Percentiles rank a stretch among this genome's conserved stretches.
phyloP scores from a whole-genome alignment of 1,139 yeast species.

The Candida glucosophila region DNA sequence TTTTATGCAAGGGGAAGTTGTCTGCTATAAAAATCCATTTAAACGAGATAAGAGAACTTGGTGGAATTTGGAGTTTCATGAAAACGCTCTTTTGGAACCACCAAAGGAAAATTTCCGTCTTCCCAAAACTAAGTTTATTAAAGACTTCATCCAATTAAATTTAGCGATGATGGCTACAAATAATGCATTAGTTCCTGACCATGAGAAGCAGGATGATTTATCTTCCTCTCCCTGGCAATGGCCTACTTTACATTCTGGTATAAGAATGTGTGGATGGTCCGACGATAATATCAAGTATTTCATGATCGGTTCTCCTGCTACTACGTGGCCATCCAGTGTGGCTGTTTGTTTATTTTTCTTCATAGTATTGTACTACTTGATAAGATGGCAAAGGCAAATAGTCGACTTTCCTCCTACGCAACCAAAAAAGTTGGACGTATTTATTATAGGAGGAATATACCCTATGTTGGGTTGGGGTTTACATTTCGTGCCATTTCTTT shows the following conservation, averaged over 20 bases:
- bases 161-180: conserved; percentile 99
- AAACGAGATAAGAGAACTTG: conserved; percentile 88
- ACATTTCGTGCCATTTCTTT: conserved; percentile 81
- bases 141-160: conserved; percentile 87
- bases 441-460: conserved; percentile 78
- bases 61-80: conserved; percentile 95
- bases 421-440: conserved; percentile 23
- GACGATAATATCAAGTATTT: conserved; percentile 73
- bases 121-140: conserved; percentile 77
- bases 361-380: conserved; percentile 46
- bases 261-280: conserved; percentile 95
- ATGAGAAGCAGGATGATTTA: conserved; percentile 83
- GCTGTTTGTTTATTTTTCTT: conserved; percentile 58
- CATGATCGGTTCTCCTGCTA: conserved; percentile 87
- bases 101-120: conserved; percentile 65
- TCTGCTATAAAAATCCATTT: conserved; percentile 70
- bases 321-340: conserved; percentile 84
- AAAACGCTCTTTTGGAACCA: conserved; percentile 63
- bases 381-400: conserved; percentile 93
- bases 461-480: conserved; percentile 92
- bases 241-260: conserved; percentile 90
- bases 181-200: conserved; percentile 89
- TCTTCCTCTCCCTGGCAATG: conserved; percentile 97
- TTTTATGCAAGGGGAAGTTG: conserved; percentile 94
- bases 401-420: conserved; percentile 48